Percentiles rank a stretch among this genome's conserved stretches.
Conservation (phyloP, 306 rosid species). For the Dryas octopetala region DNA sequence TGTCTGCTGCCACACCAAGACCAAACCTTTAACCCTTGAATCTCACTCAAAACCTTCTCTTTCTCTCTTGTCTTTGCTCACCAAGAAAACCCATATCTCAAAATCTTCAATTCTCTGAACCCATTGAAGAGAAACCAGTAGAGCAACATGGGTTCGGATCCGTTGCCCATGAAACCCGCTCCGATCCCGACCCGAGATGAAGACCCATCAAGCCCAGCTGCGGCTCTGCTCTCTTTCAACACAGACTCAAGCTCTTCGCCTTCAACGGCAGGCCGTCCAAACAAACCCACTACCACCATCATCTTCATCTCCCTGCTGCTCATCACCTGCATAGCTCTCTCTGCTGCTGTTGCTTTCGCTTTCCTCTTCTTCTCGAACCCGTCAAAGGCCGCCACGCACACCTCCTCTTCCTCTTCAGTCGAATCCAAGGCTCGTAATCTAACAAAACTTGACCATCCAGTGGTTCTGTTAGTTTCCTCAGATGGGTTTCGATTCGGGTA, state of each 20-base stretch:
- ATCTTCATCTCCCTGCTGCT: conserved; percentile 63
- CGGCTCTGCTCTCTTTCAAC: conserved; percentile 69
- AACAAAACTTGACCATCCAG: conserved; percentile 57
- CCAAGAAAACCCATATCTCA: background rate
- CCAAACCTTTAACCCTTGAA: conserved; percentile 8
- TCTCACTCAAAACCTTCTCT: background rate
- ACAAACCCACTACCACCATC: conserved; percentile 34
- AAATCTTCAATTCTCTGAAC: background rate
- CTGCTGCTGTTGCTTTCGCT: conserved; percentile 68
- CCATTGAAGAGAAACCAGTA: conserved; percentile 2
- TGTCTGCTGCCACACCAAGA: background rate
- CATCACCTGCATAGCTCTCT: conserved; percentile 58
- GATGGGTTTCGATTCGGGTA: conserved; percentile 97
- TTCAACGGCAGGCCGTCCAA: conserved; percentile 12
- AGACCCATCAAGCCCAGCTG: conserved; percentile 38
- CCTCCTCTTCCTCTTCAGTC: background rate
- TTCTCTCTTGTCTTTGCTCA: background rate
- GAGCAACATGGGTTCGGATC: conserved; percentile 58
- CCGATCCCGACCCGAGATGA: conserved; percentile 50
- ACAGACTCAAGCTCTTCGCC: conserved; percentile 45
- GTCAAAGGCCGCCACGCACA: background rate
- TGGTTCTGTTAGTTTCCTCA: conserved; percentile 71
- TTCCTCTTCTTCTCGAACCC: conserved; percentile 63
- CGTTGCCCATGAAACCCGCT: conserved; percentile 40
- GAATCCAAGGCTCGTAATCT: conserved; percentile 53